Evolutionary conservation across 2,329 filamentous ascomycete genomes (phyloP), one percentile per base, ranked within the genome.

Genomic region (Hypoxylon sp.): DNA sequence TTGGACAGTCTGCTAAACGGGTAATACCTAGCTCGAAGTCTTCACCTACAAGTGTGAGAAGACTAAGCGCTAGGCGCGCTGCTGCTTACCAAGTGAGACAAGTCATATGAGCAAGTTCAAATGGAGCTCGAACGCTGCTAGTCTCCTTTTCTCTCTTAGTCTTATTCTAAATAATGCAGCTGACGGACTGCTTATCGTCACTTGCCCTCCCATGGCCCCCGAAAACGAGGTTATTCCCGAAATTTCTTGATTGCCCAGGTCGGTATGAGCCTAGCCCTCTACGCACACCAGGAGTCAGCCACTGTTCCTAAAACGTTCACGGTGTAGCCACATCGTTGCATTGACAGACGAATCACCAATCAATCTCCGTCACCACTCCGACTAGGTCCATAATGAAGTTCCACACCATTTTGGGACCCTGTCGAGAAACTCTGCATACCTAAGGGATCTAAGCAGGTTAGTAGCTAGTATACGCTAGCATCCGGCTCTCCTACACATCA

Each of bases 291-390:
- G 32, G 40, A 57, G 62, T 68, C 57, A 66, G 55, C 56, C 53
- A 61, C 59, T 53, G n/a, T 65, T 55, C 68, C 65, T 32, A 62
- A 66, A 61, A n/a, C 26, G 65, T 64, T 54, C 52, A 50, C 60
- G 68, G 68, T 68, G 65, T 68, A 61, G 56, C 62, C 62, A 66
- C 68, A 68, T 62, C 65, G 50, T 60, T 61, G 50, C 14, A 45
- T 16, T 45, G n/a, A 30, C 18, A 28, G 46, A 48, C 59, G 63
- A 68, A 65, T 64, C 65, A 61, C 40, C 50, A 36, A 42, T 50
- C 50, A 59, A 30, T 54, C 33, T 9, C 62, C 50, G 45, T 70
- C 65, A 62, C 65, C 57, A 66, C 45, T 52, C 56, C 54, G 45
- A 62, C 38, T 46, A 50, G 14, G 32, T 36, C 18, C 49, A 26